Evolutionary conservation across 2,329 filamentous ascomycete species (phyloP), one percentile per base, ranked within the genome.

Genomic region (Herpomyces periplanetae): DNA sequence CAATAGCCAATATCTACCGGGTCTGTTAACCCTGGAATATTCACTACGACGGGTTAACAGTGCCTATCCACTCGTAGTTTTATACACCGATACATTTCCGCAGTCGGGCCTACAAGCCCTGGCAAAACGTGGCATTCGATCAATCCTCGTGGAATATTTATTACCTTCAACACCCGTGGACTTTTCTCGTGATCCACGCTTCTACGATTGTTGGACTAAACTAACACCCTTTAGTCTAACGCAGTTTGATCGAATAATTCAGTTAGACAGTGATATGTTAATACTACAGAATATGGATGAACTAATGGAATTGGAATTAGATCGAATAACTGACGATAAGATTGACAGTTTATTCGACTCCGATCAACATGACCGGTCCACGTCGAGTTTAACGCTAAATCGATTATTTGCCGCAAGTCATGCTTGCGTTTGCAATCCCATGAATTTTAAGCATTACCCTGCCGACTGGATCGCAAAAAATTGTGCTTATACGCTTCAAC

Each of bases 141-240:
- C 51, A 23, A 55, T 63, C 37, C 51, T 46, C 29, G 57, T 84
- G 29, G 51, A 57, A 18, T 64, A 65, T 36, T 49, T 87, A 15
- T 43, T 64, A 5, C 66, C 69, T 2, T 48, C 49, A 2, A 38
- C 45, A 13, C 35, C 43, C 19, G 58, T 56, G 24, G 58, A 65
- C 39, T 84, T 57, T 42, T 49, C 44, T 30, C 51, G 63, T 24
- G 69, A 85, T 37, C 58, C 61, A 19, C 59, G 71, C 28, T 85
- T 85, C 47, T 61, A 68, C 39, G 66, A 84, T 38, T 71, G 62
- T 46, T 87, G 69, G 68, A 65, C 51, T 37, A 87, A 85, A 40
- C 51, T 87, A 11, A 52, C 59, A 8, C 56, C 63, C 4, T 87
- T 84, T 35, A 57, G 52, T 10, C 45, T 85, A 13, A 47, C 47